Conservation (phyloP, 305 asterid species). For the Solanum chacoense region DNA sequence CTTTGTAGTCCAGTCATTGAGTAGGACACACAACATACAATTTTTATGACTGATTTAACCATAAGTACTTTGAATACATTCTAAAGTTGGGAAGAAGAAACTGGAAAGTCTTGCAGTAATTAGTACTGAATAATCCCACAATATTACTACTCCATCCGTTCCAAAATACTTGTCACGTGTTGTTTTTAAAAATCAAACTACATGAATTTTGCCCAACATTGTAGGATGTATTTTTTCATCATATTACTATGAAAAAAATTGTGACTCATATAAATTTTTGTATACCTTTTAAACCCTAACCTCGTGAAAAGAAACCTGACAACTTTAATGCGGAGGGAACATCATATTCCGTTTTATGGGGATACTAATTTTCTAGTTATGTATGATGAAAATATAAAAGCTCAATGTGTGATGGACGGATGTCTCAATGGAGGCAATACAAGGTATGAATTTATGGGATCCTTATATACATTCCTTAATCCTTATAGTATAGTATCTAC, state of each 20-base stretch:
- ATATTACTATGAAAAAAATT: too few relatives aligned
- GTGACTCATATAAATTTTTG: too few relatives aligned
- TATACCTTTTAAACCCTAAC: too few relatives aligned
- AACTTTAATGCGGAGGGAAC: neutral
- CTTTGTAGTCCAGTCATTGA: neutral
- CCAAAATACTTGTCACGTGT: neutral
- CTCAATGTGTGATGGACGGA: neutral
- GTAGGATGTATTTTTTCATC: neutral
- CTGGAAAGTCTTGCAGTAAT: neutral
- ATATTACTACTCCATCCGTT: neutral
- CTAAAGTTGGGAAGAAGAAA: neutral
- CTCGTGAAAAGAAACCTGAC: neutral
- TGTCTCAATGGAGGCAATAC: neutral
- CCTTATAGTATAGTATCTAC: neutral
- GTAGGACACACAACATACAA: neutral
- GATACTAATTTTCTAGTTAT: neutral
- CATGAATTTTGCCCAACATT: neutral
- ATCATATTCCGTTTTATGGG: neutral
- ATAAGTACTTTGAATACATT: neutral
- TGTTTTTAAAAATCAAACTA: neutral
- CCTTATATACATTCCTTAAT: neutral
- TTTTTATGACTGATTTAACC: neutral
- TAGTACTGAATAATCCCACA: neutral
- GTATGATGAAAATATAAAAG: neutral
- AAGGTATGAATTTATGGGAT: neutral